phyloP scores from a whole-genome alignment of 176 grass and related monocot genomes.

The Oryza australiensis region DNA sequence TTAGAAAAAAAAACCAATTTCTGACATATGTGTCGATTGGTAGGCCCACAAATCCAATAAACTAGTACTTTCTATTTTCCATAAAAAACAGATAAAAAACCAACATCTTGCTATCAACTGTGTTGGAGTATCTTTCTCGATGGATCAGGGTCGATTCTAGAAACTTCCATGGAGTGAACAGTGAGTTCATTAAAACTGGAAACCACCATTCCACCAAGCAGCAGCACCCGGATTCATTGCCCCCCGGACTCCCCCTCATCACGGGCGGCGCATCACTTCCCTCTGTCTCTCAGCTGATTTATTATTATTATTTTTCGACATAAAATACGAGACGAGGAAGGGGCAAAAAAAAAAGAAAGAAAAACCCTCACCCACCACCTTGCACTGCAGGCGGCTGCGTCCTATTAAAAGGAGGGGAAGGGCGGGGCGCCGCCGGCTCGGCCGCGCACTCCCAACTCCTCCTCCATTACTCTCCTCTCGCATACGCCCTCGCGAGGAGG shows the following conservation, averaged over 20 bases:
- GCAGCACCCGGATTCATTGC: conserved; percentile 27
- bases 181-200: conserved; percentile 17
- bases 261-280: background rate
- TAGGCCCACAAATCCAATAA: background rate
- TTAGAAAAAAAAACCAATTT: too few relatives aligned
- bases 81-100: too few relatives aligned
- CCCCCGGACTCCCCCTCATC: conserved; percentile 9
- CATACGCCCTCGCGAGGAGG: background rate
- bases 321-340: background rate
- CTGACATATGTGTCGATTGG: too few relatives aligned
- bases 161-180: conserved; percentile 1
- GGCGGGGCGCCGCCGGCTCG: conserved; percentile 27
- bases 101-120: too few relatives aligned
- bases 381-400: background rate
- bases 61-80: too few relatives aligned
- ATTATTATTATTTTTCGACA: background rate
- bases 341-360: too few relatives aligned
- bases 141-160: background rate
- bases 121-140: background rate
- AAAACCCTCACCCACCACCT: background rate
- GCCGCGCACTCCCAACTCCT: conserved; percentile 17
- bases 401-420: conserved; percentile 40
- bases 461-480: background rate
- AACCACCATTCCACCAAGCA: conserved; percentile 12
- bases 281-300: background rate